Conservation (phyloP, 331 rosid species). For the Dryas integrifolia region DNA sequence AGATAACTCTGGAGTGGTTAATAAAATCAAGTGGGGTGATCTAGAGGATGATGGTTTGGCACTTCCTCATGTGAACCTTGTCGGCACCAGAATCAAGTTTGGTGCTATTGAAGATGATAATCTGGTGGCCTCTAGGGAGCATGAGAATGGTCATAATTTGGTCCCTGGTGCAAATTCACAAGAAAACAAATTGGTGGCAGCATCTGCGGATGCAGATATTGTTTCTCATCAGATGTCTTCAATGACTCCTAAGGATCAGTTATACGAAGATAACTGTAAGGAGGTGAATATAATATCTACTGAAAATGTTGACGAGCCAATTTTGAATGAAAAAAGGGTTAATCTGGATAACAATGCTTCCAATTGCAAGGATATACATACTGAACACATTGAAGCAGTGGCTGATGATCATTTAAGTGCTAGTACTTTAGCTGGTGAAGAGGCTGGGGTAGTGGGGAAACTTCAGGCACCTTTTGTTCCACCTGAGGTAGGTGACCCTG, state of each 20-base stretch:
- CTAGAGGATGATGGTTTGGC: constrained; percentile 49
- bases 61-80: constrained; percentile 44
- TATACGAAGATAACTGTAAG: constrained; percentile 33
- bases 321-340: constrained; percentile 31
- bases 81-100: constrained; percentile 77
- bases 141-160: constrained; percentile 35
- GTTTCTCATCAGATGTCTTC: constrained; percentile 40
- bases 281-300: constrained; percentile 32
- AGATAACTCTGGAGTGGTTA: constrained; percentile 42
- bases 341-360: constrained; percentile 34
- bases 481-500: constrained; percentile 37
- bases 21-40: constrained; percentile 62
- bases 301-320: constrained; percentile 33
- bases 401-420: constrained; percentile 26
- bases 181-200: constrained; percentile 34
- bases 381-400: constrained; percentile 34
- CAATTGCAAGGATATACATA: constrained; percentile 34
- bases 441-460: constrained; percentile 26
- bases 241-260: constrained; percentile 29
- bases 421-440: constrained; percentile 28
- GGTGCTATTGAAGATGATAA: constrained; percentile 83
- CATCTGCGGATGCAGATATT: constrained; percentile 30
- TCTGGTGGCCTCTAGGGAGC: constrained; percentile 46
- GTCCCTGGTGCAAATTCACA: constrained; percentile 30
- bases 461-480: constrained; percentile 26